Conservation (phyloP, 1,284 basidiomycete genomes). For the Peniophora sp. region DNA sequence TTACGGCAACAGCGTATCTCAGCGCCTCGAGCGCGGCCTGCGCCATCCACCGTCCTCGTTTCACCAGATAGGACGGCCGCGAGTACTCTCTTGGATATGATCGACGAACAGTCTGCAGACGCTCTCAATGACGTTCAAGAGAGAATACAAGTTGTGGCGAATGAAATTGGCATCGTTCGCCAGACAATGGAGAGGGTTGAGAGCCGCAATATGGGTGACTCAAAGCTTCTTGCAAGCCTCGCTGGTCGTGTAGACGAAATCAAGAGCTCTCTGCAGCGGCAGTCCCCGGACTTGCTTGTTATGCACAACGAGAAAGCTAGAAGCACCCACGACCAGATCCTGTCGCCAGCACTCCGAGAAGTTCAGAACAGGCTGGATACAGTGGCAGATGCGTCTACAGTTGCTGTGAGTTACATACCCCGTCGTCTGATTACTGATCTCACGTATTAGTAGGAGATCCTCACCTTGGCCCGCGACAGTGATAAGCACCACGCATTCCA, state of each 20-base stretch:
- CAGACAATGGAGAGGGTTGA: neutral
- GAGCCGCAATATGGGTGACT: neutral
- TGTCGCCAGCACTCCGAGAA: neutral
- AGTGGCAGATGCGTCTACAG: neutral
- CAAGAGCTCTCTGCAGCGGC: too few relatives aligned
- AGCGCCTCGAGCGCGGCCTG: neutral
- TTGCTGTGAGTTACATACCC: neutral
- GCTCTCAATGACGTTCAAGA: neutral
- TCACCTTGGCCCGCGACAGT: conserved; percentile 37
- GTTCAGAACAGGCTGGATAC: neutral
- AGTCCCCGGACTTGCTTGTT: too few relatives aligned
- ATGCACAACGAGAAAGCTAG: neutral
- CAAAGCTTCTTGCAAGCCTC: neutral
- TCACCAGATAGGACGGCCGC: neutral
- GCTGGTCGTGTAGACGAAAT: too few relatives aligned
- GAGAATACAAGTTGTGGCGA: neutral
- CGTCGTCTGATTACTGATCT: neutral
- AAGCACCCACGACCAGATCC: neutral
- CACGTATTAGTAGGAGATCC: conserved; percentile 33
- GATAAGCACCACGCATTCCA: conserved; percentile 38
- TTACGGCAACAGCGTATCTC: too few relatives aligned
- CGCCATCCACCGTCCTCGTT: neutral
- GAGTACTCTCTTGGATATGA: neutral
- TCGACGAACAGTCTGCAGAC: neutral
- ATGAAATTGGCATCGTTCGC: neutral